Conservation (phyloP, 2,329 filamentous ascomycete species). For the Ophiostoma ulmi region DNA sequence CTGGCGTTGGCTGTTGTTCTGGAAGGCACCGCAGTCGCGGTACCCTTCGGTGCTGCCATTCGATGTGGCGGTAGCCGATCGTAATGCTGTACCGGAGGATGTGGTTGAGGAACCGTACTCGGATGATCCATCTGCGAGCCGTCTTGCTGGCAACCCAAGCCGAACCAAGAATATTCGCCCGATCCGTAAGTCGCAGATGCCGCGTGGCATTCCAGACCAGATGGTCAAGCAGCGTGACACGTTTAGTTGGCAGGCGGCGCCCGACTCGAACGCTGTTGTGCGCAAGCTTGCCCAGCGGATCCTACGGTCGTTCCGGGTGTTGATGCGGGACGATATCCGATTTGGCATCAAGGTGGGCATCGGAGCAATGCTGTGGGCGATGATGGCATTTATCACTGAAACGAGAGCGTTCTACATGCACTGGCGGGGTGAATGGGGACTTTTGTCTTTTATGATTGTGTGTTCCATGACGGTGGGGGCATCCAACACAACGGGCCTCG, state of each 20-base stretch:
- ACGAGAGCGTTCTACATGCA: slow-evolving; percentile 76
- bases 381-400: slow-evolving; percentile 75
- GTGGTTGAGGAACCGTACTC: slow-evolving; percentile 4
- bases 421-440: slow-evolving; percentile 95
- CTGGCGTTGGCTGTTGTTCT: slow-evolving; percentile 86
- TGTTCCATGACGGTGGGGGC: slow-evolving; percentile 97
- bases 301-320: slow-evolving; percentile 43
- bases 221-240: slow-evolving; percentile 51
- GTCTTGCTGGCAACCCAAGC: background rate
- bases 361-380: slow-evolving; percentile 81
- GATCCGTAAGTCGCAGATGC: slow-evolving; percentile 50
- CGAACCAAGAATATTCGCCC: slow-evolving; percentile 37
- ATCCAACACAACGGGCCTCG: slow-evolving; percentile 84
- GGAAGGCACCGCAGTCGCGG: slow-evolving; percentile 41
- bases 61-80: slow-evolving; percentile 30
- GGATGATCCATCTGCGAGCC: background rate
- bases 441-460: slow-evolving; percentile 96
- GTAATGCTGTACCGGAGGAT: background rate
- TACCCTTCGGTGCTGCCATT: slow-evolving; percentile 31
- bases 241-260: slow-evolving; percentile 53
- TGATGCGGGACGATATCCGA: slow-evolving; percentile 53
- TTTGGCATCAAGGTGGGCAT: slow-evolving; percentile 93
- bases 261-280: slow-evolving; percentile 42
- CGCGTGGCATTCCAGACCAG: slow-evolving; percentile 51
- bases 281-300: slow-evolving; percentile 44